These are phyloP conservation scores for Isoetes engelmannii DNA, from an alignment of 83 land plant genomes.

Conservation along the genomic window DNA sequence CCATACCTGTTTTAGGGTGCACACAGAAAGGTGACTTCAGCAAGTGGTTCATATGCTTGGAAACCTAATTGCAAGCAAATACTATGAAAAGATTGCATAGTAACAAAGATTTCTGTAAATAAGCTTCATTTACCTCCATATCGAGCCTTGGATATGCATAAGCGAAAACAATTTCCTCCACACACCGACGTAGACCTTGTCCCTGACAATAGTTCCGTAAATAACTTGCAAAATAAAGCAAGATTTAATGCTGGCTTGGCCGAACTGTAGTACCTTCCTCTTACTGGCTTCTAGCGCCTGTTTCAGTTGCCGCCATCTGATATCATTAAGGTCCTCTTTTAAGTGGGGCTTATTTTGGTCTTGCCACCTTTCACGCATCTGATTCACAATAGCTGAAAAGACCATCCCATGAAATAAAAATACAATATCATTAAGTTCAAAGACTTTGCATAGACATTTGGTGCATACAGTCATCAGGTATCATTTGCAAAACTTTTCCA, in stretches of 20 bases:
- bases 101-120: not conserved
- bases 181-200: conserved; percentile 54
- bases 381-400: conserved; percentile 51
- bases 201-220: conserved; percentile 22
- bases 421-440: not conserved
- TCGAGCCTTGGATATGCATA: conserved; percentile 93
- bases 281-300: conserved; percentile 65
- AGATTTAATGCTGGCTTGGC: no score
- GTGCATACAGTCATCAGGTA: conserved; percentile 80
- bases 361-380: conserved; percentile 70
- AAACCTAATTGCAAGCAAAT: conserved; percentile 45
- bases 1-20: conserved; percentile 95
- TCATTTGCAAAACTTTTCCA: conserved; percentile 68
- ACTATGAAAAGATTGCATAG: not conserved
- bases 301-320: conserved; percentile 77
- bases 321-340: conserved; percentile 50
- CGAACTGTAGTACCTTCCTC: conserved; percentile 39
- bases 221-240: no score
- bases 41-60: conserved; percentile 95
- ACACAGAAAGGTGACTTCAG: conserved; percentile 95
- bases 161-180: conserved; percentile 87
- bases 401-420: not conserved
- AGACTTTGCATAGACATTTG: not conserved
- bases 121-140: conserved; percentile 59
- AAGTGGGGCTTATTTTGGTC: conserved; percentile 44